Evolutionary conservation across 495 filamentous ascomycete species (phyloP), one percentile per base, ranked within the genome.

Genomic region (Aspergillus nidulans): DNA sequence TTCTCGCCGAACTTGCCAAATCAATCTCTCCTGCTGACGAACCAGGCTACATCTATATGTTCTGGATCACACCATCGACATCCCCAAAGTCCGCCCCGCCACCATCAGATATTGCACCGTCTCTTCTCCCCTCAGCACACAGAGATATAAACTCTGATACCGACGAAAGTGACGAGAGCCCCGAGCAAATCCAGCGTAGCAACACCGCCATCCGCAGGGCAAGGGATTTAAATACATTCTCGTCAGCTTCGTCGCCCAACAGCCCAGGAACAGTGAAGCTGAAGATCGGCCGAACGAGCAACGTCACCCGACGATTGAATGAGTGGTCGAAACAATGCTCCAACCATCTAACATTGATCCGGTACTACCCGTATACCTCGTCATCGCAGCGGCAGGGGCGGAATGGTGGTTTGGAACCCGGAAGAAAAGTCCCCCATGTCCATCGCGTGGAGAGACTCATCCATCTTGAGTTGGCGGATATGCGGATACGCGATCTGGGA

Each of bases 11-110:
- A 66, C 76, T 97, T 4, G 82, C 84, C 13, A 96, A 95, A 63
- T 90, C 92, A 10, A 79, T 95, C 56, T 89, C 89, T 3, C 71
- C 70, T 5, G 71, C 76, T 38, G 94, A 97, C 62, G 89, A 95
- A 43, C 79, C 89, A 41, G 94, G 94, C 34, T 98, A 91, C 66
- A 97, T 97, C 60, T 98, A 98, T 77, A 94, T 98, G 62, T 98
- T 97, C 80, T 96, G 91, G 91, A 76, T 96, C 4, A 84, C 79
- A 0, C 81, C 81, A 36, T 81, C 79, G 50, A 78, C 68, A n/a
- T 57, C 62, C 1, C 34, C 63, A 1, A 66, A 72, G 44, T 69
- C 70, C 4, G 58, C 71, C 6, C 72, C 77, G 1, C 78, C 83
- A 13, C 78, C 84, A 0, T 69, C 69, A 5, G 81, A 85, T 25